Base-by-base conservation (phyloP, 2,329 filamentous ascomycete genomes). In the Apiospora rasikravindrae region DNA sequence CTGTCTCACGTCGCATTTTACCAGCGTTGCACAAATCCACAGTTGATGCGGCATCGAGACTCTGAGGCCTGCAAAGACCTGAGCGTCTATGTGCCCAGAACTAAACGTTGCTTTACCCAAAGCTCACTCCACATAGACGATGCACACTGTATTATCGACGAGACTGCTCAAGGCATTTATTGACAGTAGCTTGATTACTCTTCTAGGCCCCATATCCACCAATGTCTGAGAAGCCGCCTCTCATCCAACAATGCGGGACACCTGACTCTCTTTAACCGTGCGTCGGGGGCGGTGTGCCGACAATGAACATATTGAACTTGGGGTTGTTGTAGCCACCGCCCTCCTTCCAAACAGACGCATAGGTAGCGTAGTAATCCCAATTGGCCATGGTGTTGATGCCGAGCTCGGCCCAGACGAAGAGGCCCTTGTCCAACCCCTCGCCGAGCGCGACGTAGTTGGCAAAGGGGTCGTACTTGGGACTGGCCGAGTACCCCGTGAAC, bases 391-490 rank as follows among this genome's bases (percentile, higher is more conserved):
- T 79, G 64, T 80, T 78, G 37, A 80, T 73, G 2, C 75, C 78
- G 1, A 78, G 73, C 75, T 80, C 78, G 24, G 78, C 78, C 78
- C 78, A 80, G 49, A 78, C 75, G 70, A 80, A 78, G 29, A 80
- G 67, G 7, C 78, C 78, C 26, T 76, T 73, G 1, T 47, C 24
- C 1, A 80, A 47, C 44, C 68, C 68, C 24, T 73, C 73, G 40
- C 78, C 75, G 6, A 80, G 75, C 45, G 74, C 66, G 69, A 79
- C 81, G 73, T 87, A 89, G 77, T 89, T 85, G 14, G 87, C 81
- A 77, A 89, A 84, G 0, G 88, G 88, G 72, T 88, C 86, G 72
- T 80, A 81, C 37, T 77, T 75, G 33, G 76, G 61, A 7, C 74
- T 79, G 2, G 80, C 79, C 10, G 78, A 76, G 70, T 80, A 79